Evolutionary conservation across 805 yeast species (phyloP), one percentile per base, ranked within the genome.

Genomic region (Ogataea trehalophila): DNA sequence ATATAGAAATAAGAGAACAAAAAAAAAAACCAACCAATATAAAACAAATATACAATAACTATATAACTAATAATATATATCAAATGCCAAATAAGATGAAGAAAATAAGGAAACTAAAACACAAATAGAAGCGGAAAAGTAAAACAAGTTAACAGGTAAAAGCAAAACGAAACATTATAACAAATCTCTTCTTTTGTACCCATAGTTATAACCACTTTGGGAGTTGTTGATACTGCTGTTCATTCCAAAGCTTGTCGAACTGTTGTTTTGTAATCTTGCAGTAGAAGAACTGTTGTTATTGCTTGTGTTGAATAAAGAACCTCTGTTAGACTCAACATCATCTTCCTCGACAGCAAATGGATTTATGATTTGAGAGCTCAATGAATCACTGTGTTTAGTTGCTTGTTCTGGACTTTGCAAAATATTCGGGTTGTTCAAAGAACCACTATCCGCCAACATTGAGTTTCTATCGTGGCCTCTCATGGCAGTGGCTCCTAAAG

Each of bases 401-500:
- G 35, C 18, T 40, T 46, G 49, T 11, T 51, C 55, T 9, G 59
- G 56, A 33, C 50, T 50, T 35, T 53, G 55, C 8, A 49, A 20
- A 9, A 39, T 11, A 2, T 33, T 37, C 37, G 68, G 55, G 43
- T 69, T 66, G 34, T 65, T 66, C 29, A 17, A 23, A 17, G 50
- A 41, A 2, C 31, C 39, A 17, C 62, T 45, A 53, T 74, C 56
- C 54, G 46, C 65, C 51, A 47, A 64, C 75, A 44, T 67, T 51
- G 59, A 64, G 34, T 59, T 55, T 47, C 68, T 57, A 46, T 77
- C 81, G 56, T 79, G 83, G 17, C 83, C 84, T 58, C 75, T 76
- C 82, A 77, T 77, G 37, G 83, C 83, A 23, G 82, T 74, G 3
- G 84, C 85, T 33, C 90, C 91, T 45, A 85, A 73, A 1, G 87